Evolutionary conservation across 2,329 filamentous ascomycete species (phyloP).

Genomic region (Blastomyces emzantsi): DNA sequence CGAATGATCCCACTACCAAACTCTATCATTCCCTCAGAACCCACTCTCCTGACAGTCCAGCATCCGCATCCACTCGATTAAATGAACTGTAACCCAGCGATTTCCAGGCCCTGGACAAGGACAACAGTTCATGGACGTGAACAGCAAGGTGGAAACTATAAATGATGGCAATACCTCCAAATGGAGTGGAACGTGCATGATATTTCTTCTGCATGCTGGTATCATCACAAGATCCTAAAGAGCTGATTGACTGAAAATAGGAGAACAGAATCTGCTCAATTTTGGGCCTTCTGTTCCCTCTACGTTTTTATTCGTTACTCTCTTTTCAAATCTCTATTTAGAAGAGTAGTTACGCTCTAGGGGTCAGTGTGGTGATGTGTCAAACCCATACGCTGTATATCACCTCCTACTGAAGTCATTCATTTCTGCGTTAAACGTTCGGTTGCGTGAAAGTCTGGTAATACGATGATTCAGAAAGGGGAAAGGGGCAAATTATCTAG

Average conservation of each 20-base stretch:
- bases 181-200: background rate
- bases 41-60: background rate
- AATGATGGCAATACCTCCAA: background rate
- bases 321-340: background rate
- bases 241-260: constrained; percentile 7
- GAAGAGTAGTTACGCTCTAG: background rate
- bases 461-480: background rate
- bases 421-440: background rate
- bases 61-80: background rate
- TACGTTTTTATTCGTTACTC: background rate
- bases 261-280: background rate
- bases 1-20: background rate
- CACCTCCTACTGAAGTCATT: background rate
- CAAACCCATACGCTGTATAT: background rate
- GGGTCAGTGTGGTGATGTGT: background rate
- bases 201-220: background rate
- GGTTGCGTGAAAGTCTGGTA: background rate
- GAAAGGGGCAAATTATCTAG: background rate
- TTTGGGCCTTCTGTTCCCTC: background rate
- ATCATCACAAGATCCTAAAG: background rate
- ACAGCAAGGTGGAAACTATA: background rate
- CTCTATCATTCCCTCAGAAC: background rate
- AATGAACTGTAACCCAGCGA: background rate
- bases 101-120: background rate
- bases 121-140: background rate